These are phyloP conservation scores for Saprolegnia parasitica DNA, from an alignment of 352 stramenopile genomes.

Conservation along the genomic window DNA sequence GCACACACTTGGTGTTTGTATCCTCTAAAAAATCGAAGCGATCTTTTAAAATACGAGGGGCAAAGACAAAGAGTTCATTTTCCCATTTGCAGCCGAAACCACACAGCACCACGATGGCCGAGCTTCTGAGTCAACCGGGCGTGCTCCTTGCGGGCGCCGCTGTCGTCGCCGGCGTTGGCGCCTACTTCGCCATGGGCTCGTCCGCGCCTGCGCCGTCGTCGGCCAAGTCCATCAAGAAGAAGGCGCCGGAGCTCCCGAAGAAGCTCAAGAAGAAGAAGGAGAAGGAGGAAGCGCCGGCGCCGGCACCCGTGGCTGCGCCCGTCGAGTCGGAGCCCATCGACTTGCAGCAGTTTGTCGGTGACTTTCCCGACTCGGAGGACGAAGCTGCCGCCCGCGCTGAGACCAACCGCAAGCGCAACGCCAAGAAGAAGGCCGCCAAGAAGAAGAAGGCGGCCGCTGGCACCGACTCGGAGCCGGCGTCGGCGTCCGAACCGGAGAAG, in stretches of 20 bases:
- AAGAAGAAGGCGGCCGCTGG: conserved; percentile 32
- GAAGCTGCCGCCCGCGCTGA: conserved; percentile 69
- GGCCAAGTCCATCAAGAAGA: conserved; percentile 18
- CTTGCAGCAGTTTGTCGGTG: conserved; percentile 28
- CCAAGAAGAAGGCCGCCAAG: conserved; percentile 70
- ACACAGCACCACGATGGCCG: conserved; percentile 3
- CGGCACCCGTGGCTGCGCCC: neutral
- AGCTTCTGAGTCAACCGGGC: conserved; percentile 19
- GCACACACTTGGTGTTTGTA: neutral
- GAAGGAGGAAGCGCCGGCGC: conserved; percentile 9
- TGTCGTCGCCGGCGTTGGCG: conserved; percentile 13
- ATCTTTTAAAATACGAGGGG: neutral
- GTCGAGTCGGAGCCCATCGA: conserved; percentile 9
- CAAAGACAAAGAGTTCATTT: neutral
- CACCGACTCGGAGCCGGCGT: conserved; percentile 36
- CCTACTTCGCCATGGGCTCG: conserved; percentile 19
- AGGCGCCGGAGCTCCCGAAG: conserved; percentile 23
- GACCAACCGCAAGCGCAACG: conserved; percentile 81
- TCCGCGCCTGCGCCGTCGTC: neutral
- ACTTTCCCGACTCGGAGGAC: conserved; percentile 77
- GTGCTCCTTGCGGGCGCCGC: conserved; percentile 20
- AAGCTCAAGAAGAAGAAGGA: conserved; percentile 29
- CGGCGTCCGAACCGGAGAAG: conserved; percentile 49
- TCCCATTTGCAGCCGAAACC: conserved; percentile 16
- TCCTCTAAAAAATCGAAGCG: conserved; percentile 6